Evolutionary conservation across 2,329 filamentous ascomycete genomes (phyloP).

Genomic region (Colletotrichum phormii): DNA sequence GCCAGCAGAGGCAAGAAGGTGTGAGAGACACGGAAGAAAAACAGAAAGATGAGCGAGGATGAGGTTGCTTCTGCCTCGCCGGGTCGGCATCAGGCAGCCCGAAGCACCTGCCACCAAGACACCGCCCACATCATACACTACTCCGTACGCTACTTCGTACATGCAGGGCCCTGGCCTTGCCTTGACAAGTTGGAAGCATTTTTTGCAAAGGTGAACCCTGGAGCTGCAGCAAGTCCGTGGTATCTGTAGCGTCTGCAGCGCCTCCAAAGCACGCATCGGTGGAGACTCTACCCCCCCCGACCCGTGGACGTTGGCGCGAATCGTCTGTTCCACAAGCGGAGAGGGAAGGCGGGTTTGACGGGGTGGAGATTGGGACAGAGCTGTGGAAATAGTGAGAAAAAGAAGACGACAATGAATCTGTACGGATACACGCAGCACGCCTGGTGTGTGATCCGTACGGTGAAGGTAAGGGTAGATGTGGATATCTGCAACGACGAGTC

Average conservation of each 20-base stretch:
- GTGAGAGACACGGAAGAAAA: background rate
- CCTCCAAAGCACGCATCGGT: slow-evolving; percentile 21
- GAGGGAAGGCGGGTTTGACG: slow-evolving; percentile 26
- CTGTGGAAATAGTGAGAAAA: background rate
- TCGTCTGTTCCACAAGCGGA: slow-evolving; percentile 32
- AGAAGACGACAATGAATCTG: background rate
- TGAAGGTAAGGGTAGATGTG: background rate
- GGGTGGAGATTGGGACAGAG: slow-evolving; percentile 5
- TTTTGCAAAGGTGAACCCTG: slow-evolving; percentile 24
- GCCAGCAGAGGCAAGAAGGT: background rate
- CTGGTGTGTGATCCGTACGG: background rate
- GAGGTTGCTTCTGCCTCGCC: slow-evolving; percentile 17
- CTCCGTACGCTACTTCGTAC: too few species aligned
- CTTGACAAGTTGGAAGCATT: slow-evolving; percentile 8
- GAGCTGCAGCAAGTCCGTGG: slow-evolving; percentile 19
- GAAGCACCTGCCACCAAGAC: background rate
- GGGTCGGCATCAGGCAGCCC: slow-evolving; percentile 27
- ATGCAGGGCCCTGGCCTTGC: slow-evolving; percentile 31
- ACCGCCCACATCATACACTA: background rate
- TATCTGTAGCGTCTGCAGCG: slow-evolving; percentile 25
- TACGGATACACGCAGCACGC: background rate
- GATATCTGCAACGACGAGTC: background rate
- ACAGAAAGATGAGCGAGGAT: slow-evolving; percentile 4
- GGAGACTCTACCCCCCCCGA: slow-evolving; percentile 20
- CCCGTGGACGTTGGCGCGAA: slow-evolving; percentile 27